Base-by-base conservation (phyloP, 805 yeast species). In the Phaffomyces thermotolerans region DNA sequence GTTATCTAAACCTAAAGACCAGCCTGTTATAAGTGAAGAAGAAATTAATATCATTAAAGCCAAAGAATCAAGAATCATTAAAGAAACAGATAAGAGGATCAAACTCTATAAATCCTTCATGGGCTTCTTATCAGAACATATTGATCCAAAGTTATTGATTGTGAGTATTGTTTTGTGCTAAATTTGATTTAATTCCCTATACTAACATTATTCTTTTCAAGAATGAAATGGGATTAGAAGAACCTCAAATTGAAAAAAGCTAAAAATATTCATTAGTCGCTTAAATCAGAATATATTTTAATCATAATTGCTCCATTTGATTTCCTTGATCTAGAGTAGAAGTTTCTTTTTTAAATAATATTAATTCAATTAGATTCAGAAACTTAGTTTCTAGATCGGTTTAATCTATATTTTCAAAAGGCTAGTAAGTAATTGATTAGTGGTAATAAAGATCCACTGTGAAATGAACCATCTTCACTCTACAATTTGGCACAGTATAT, bases 151-250 rank as follows among this genome's bases (percentile, higher is more conserved):
- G 24, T 17, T 36, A 1, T 34, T 54, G 25, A 29, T 44, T 8
- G 57, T 55, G 24, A 43, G 57, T 51, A 18, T 5, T 5, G n/a
- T 8, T 8, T 15, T 17, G 18, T 14, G 6, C 15, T 15, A 6
- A 30, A 14, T 5, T 8, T n/a, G 15, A 13, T n/a, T 14, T 7
- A 8, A 30, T 30, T 20, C 22, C 17, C 8, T 30, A 13, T 22
- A 35, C 20, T 40, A 18, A 17, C 17, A 17, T 15, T 12, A 2
- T 20, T 20, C 8, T 9, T 22, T 17, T 7, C n/a, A n/a, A 44
- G 52, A 31, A 47, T 23, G 49, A 48, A 4, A 39, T 53, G 12
- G 56, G 57, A 1, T 46, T 53, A n/a, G 57, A 52, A 20, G 50
- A 44, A 14, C 52, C 49, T 27, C 33, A 34, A 13, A 24, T 34